A percentile compares a stretch with the other conserved stretches of the same genome.
These are phyloP conservation scores for Vaccinium myrtillus DNA, from an alignment of 148 eudicot genomes.

Conservation along the genomic window DNA sequence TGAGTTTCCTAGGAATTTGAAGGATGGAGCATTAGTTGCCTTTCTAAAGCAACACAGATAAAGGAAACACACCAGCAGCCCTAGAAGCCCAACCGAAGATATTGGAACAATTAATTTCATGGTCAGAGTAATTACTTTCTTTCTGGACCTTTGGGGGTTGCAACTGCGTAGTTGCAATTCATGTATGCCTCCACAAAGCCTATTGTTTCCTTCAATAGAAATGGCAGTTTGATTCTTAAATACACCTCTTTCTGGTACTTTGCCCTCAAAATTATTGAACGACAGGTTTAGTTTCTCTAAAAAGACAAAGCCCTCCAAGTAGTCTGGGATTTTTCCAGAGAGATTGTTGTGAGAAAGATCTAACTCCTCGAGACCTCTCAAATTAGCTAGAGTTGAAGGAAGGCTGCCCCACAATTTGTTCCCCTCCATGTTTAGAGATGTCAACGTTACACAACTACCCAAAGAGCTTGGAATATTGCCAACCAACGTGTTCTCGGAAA, in stretches of 20 bases:
- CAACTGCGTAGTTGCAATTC: not conserved
- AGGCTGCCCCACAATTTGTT: not conserved
- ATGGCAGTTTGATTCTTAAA: not conserved
- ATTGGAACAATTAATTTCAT: too few relatives aligned
- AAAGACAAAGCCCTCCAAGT: not conserved
- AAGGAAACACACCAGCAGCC: too few relatives aligned
- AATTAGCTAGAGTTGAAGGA: not conserved
- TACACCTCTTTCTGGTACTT: not conserved
- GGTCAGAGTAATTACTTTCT: too few relatives aligned
- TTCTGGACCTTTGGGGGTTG: not conserved
- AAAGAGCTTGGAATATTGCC: not conserved
- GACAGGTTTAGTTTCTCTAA: not conserved
- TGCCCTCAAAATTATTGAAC: not conserved
- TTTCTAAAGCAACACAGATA: too few relatives aligned
- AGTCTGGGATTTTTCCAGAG: not conserved
- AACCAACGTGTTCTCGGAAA: not conserved
- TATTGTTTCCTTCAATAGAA: slow-evolving; percentile 1
- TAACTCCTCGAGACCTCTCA: slow-evolving; percentile 7
- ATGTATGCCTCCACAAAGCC: too few relatives aligned
- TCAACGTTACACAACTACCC: not conserved
- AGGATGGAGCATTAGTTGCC: too few relatives aligned
- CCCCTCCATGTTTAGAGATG: not conserved
- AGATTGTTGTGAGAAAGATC: too few relatives aligned
- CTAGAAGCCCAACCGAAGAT: too few relatives aligned
- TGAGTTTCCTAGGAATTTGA: too few relatives aligned